Percentiles rank a stretch among this genome's conserved stretches.
phyloP scores from a whole-genome alignment of 2,329 filamentous ascomycete genomes.

The Tolypocladium inflatum region DNA sequence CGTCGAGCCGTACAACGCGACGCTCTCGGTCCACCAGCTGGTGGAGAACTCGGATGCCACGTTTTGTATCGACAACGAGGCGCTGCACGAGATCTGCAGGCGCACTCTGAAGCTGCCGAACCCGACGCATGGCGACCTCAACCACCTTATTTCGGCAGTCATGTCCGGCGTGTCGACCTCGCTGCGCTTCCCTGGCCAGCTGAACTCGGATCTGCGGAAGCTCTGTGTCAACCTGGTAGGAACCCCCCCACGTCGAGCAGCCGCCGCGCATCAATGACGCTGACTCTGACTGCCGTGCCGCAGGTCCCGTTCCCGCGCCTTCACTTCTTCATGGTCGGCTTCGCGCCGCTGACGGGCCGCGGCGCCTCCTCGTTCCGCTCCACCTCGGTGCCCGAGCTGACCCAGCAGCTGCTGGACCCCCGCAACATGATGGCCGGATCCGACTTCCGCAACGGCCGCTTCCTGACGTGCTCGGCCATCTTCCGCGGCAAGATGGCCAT shows the following conservation, averaged over 20 bases:
- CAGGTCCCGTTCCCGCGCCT: constrained; percentile 92
- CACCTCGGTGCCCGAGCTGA: constrained; percentile 93
- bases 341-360: constrained; percentile 88
- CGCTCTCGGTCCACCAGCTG: constrained; percentile 95
- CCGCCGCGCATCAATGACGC: not conserved
- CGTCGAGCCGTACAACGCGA: constrained; percentile 99
- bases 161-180: constrained; percentile 99
- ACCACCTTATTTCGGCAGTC: constrained; percentile 98
- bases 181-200: constrained; percentile 97
- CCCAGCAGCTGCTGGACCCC: constrained; percentile 99
- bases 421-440: constrained; percentile 99
- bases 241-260: too few relatives aligned
- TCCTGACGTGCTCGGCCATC: constrained; percentile 98
- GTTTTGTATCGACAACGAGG: constrained; percentile 99
- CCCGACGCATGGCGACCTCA: constrained; percentile 97
- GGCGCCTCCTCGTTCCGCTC: constrained; percentile 90
- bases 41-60: constrained; percentile 99
- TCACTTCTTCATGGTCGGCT: constrained; percentile 99
- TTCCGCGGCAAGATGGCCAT: constrained; percentile 99
- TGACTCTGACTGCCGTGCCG: not conserved
- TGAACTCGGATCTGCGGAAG: constrained; percentile 99
- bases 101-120: constrained; percentile 97
- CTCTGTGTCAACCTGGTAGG: constrained; percentile 91
- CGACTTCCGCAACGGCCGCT: constrained; percentile 99
- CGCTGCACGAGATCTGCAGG: constrained; percentile 99